phyloP scores from a whole-genome alignment of 768 basidiomycete genomes.

The Antrodiella citrinella region DNA sequence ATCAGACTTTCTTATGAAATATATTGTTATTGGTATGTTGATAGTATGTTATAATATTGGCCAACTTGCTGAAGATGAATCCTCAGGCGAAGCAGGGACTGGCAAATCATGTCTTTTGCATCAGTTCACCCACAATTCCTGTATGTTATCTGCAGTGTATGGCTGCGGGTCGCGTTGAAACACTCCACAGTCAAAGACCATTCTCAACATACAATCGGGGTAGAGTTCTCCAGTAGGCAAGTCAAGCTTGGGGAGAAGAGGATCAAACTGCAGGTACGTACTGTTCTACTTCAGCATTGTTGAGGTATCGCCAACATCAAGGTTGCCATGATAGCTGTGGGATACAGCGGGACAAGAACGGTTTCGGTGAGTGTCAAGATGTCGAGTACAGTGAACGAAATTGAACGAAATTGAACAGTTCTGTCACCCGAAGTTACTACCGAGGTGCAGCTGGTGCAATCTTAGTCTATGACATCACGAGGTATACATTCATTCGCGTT shows the following conservation, averaged over 20 bases:
- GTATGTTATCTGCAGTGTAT: conserved; percentile 58
- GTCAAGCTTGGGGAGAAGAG: conserved; percentile 90
- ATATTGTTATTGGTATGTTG: conserved; percentile 83
- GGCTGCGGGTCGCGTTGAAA: neutral
- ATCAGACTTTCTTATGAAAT: conserved; percentile 96
- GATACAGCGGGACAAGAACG: conserved; percentile 97
- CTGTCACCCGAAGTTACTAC: conserved; percentile 93
- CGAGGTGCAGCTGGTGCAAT: conserved; percentile 89
- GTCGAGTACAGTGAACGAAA: no score
- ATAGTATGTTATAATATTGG: conserved; percentile 1
- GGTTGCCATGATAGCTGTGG: conserved; percentile 61
- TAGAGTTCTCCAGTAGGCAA: conserved; percentile 94
- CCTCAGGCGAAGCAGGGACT: conserved; percentile 85
- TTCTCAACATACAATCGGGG: conserved; percentile 97
- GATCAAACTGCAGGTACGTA: conserved; percentile 85
- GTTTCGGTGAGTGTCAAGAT: conserved; percentile 55
- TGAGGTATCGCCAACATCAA: no score
- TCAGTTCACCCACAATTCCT: conserved; percentile 93
- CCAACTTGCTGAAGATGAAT: conserved; percentile 6
- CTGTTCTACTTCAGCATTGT: no score
- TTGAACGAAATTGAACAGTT: conserved; percentile 35
- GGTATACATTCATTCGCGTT: conserved; percentile 37
- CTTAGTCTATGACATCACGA: conserved; percentile 91
- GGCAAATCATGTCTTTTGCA: conserved; percentile 97
- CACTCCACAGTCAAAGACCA: conserved; percentile 83